Evolutionary conservation across 176 grass and related monocot species (phyloP), one percentile per base, ranked within the genome.

Genomic region (Cenchrus fungigraminus): DNA sequence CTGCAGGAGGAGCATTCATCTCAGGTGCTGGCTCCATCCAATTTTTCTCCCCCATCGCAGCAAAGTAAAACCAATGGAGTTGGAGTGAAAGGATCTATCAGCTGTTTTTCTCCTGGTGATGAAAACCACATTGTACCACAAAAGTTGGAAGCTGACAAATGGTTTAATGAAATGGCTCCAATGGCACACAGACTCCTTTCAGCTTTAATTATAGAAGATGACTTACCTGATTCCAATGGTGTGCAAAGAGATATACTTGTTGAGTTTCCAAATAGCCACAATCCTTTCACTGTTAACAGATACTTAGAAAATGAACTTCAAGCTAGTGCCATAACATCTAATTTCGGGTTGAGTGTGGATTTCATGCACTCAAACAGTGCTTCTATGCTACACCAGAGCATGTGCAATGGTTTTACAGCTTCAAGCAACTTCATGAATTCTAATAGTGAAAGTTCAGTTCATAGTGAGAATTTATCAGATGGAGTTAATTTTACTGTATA

Each of bases 181-280:
- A 79, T 94, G 69, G 75, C 90, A 70, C 92, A 97, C n/a, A 92
- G 83, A 73, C 95, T 97, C 68, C 88, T 97, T 78, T 94, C 95
- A 56, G 90, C 95, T 82, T 87, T 97, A 68, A 91, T 94, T 52
- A 79, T 91, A 65, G 90, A 94, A 85, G 90, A 87, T 83, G 90
- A 91, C 42, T 66, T 86, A 8, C 57, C 78, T 80, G 83, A 88
- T 69, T 73, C 70, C 19, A 82, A 79, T 76, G 58, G 28, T 20
- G 43, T 77, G 65, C 86, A 86, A 80, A 78, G 70, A 56, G 74
- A 88, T 83, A 53, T 78, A 20, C 56, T 87, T 52, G 69, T 87
- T 6, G 82, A 94, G 61, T 80, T 88, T 54, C 63, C 88, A 73
- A 83, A 77, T 79, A 82, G 72, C 59, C 82, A 79, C 68, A 77